Evolutionary conservation across 805 yeast species (phyloP).

Genomic region (Ascoidea rubescens): DNA sequence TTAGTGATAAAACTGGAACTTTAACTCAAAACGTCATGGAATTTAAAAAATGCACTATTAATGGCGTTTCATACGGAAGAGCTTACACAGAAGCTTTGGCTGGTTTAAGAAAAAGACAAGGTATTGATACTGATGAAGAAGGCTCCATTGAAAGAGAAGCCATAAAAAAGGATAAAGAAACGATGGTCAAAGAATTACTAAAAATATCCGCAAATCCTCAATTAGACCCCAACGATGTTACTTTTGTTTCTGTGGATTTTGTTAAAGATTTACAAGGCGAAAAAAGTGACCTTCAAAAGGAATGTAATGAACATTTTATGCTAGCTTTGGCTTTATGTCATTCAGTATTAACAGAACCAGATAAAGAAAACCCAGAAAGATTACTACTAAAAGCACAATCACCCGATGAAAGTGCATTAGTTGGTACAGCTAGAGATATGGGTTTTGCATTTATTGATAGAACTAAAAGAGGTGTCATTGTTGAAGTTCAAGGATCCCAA

Average conservation of each 20-base stretch:
- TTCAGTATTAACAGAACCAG: conserved; percentile 58
- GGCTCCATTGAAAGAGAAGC: conserved; percentile 33
- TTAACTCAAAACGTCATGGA: conserved; percentile 79
- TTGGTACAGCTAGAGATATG: conserved; percentile 65
- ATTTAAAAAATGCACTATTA: conserved; percentile 66
- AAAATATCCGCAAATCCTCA: conserved; percentile 23
- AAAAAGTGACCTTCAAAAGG: conserved; percentile 36
- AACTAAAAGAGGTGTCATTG: conserved; percentile 53
- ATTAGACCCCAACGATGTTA: conserved; percentile 43
- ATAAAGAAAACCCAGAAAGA: conserved; percentile 43
- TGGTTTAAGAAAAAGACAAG: conserved; percentile 67
- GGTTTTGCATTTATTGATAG: conserved; percentile 56
- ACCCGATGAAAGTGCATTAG: conserved; percentile 81
- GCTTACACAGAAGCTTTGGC: conserved; percentile 79
- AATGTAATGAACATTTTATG: conserved; percentile 62
- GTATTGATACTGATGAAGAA: conserved; percentile 58
- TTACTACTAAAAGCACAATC: conserved; percentile 60
- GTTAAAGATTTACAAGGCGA: conserved; percentile 46
- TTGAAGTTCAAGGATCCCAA: conserved; percentile 55
- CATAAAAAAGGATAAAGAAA: conserved; percentile 41
- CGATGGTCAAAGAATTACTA: conserved; percentile 38
- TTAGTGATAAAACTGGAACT: conserved; percentile 79
- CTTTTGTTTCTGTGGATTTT: conserved; percentile 56
- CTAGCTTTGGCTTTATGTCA: conserved; percentile 66
- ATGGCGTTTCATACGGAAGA: conserved; percentile 58